A percentile compares a stretch with the other conserved stretches of the same genome.
Conservation (phyloP, 2,329 filamentous ascomycete genomes). For the Tolypocladium amazonense region DNA sequence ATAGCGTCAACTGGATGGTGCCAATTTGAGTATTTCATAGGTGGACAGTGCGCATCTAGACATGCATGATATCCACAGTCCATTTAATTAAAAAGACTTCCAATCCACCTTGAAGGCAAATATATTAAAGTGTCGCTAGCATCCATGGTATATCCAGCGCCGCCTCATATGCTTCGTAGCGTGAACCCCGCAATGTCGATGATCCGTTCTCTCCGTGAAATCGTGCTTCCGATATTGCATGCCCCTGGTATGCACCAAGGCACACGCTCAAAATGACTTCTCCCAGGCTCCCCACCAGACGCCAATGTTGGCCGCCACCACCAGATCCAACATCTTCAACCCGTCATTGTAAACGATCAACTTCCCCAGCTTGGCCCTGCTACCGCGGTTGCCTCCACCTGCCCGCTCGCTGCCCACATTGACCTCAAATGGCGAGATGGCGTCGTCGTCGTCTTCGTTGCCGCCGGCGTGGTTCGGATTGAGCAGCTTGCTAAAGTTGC, state of each 20-base stretch:
- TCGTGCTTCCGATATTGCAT: background rate
- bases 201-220: background rate
- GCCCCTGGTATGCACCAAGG: background rate
- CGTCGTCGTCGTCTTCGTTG: constrained; percentile 24
- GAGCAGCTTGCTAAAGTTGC: constrained; percentile 31
- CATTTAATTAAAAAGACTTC: too few relatives aligned
- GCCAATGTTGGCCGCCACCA: constrained; percentile 84
- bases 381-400: constrained; percentile 76
- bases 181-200: background rate
- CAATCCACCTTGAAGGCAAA: background rate
- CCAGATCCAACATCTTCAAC: constrained; percentile 86
- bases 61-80: too few relatives aligned
- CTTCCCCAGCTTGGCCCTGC: constrained; percentile 87
- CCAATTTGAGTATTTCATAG: background rate
- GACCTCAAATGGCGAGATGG: constrained; percentile 47
- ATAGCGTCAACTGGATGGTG: background rate
- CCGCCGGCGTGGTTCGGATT: constrained; percentile 17
- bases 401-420: constrained; percentile 73
- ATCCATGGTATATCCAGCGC: background rate
- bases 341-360: constrained; percentile 83
- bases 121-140: background rate
- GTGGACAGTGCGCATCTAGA: background rate
- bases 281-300: constrained; percentile 91
- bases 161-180: background rate
- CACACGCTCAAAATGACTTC: constrained; percentile 28